These are phyloP conservation scores for Barnettozyma wickerhamii DNA, from an alignment of 805 yeast species.

Conservation along the genomic window DNA sequence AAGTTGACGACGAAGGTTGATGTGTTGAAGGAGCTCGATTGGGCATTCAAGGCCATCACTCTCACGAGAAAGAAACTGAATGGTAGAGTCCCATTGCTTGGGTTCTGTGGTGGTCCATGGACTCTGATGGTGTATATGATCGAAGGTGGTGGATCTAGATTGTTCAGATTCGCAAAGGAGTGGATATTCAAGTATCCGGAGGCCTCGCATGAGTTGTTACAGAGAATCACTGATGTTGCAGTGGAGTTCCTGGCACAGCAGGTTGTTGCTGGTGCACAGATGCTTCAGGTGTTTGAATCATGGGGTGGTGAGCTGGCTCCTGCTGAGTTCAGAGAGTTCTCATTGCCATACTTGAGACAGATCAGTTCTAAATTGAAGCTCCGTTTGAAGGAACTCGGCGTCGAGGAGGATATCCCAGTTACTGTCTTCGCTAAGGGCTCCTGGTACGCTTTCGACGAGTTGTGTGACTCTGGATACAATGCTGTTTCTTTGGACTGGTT, in stretches of 20 bases:
- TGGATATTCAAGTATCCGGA: conserved; percentile 85
- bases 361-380: conserved; percentile 65
- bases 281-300: conserved; percentile 93
- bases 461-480: conserved; percentile 78
- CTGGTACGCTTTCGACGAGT: conserved; percentile 89
- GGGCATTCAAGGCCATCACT: conserved; percentile 95
- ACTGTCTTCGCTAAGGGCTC: conserved; percentile 95
- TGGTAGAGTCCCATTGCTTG: conserved; percentile 91
- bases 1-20: conserved; percentile 62
- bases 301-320: conserved; percentile 99
- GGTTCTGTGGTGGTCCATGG: conserved; percentile 99
- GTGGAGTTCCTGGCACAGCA: conserved; percentile 91
- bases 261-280: conserved; percentile 97
- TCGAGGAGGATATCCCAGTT: conserved; percentile 71
- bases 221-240: conserved; percentile 80
- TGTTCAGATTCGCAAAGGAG: conserved; percentile 86
- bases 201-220: conserved; percentile 64
- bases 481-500: conserved; percentile 93
- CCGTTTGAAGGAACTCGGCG: conserved; percentile 68
- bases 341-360: conserved; percentile 81
- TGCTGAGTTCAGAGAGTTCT: conserved; percentile 79
- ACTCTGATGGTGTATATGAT: conserved; percentile 94
- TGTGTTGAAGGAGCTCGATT: conserved; percentile 71
- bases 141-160: conserved; percentile 93
- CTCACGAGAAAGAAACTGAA: conserved; percentile 79